These are phyloP conservation scores for Hylodesmum podocarpum DNA, from an alignment of 306 rosid species.

Conservation along the genomic window DNA sequence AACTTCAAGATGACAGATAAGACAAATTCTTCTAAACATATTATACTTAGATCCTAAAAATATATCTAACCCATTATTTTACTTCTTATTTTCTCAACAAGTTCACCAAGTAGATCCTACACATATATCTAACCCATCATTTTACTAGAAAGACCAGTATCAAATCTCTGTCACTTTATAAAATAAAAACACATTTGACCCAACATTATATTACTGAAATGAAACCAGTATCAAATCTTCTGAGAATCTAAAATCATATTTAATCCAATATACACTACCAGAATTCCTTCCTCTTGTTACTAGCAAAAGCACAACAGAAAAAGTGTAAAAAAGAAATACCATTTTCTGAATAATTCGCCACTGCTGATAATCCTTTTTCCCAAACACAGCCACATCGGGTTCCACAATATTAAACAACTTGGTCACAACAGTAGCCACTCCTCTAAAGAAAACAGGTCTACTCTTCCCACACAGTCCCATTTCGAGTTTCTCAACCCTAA, in stretches of 20 bases:
- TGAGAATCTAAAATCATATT: too few species aligned
- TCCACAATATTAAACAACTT: constrained; percentile 89
- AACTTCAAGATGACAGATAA: neutral
- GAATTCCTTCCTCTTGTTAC: neutral
- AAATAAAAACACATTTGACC: too few species aligned
- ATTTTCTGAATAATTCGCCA: constrained; percentile 71
- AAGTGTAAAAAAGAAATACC: constrained; percentile 39
- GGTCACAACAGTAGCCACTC: constrained; percentile 80
- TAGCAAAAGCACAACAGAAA: neutral
- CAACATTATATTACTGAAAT: too few species aligned
- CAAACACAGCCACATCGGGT: constrained; percentile 86
- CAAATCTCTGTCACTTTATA: too few species aligned
- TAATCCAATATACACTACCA: too few species aligned
- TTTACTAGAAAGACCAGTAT: too few species aligned
- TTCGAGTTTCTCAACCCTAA: constrained; percentile 71
- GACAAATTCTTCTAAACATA: neutral
- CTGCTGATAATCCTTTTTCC: constrained; percentile 96
- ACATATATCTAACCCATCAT: too few species aligned
- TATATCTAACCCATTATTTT: too few species aligned
- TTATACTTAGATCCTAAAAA: too few species aligned
- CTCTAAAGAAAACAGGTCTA: constrained; percentile 85
- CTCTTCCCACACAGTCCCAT: constrained; percentile 84
- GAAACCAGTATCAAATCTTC: too few species aligned
- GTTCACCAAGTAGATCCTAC: too few species aligned
- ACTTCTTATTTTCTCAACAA: too few species aligned